Percentiles rank a stretch among this genome's conserved stretches.
phyloP scores from a whole-genome alignment of 495 filamentous ascomycete genomes.

The Saxispiralis lemnorum region DNA sequence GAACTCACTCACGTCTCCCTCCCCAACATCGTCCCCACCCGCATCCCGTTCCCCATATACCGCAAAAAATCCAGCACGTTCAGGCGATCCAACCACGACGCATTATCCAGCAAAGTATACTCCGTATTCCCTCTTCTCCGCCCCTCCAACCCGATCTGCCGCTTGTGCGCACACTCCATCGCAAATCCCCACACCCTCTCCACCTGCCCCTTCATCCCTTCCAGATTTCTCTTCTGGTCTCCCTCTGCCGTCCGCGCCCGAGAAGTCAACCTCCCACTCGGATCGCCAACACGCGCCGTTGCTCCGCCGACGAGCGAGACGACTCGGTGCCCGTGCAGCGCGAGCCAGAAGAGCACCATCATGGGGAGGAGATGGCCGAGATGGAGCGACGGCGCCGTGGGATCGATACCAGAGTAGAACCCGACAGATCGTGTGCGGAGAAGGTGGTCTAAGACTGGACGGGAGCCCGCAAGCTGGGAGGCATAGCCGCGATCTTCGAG shows the following conservation, averaged over 20 bases:
- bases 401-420: constrained; percentile 80
- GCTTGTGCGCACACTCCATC: constrained; percentile 37
- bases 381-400: constrained; percentile 79
- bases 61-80: constrained; percentile 54
- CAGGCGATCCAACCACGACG: constrained; percentile 45
- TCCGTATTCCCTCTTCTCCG: background rate
- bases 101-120: constrained; percentile 26
- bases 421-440: constrained; percentile 54
- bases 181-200: constrained; percentile 61
- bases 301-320: constrained; percentile 67
- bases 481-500: constrained; percentile 68
- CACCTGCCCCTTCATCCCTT: constrained; percentile 63
- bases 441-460: constrained; percentile 48
- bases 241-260: constrained; percentile 39
- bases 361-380: constrained; percentile 83
- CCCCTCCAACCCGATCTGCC: constrained; percentile 32
- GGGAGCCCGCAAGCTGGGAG: constrained; percentile 55
- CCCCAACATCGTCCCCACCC: constrained; percentile 71
- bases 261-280: constrained; percentile 53
- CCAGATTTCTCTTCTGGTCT: constrained; percentile 48
- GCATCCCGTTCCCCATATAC: constrained; percentile 49
- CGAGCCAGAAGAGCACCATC: constrained; percentile 90
- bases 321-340: constrained; percentile 60
- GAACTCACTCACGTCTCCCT: constrained; percentile 61
- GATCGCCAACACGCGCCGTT: constrained; percentile 77